These are phyloP conservation scores for Baorangia bicolor DNA, from an alignment of 768 basidiomycete genomes.

Conservation along the genomic window DNA sequence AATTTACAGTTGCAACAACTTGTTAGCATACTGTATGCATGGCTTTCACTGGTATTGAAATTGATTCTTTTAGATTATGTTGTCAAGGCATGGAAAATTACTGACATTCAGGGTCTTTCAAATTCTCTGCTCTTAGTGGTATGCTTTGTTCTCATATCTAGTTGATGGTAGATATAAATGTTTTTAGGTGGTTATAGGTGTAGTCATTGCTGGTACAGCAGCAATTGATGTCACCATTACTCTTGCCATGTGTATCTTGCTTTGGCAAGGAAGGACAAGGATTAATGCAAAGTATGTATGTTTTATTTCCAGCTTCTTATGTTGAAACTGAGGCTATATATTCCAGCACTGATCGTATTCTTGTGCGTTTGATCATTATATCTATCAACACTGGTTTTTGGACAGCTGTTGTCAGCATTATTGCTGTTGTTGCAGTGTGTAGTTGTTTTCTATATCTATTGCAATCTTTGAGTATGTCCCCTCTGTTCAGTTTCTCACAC, in stretches of 20 bases:
- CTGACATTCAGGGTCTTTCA: neutral
- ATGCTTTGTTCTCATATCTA: too few species aligned
- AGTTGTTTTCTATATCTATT: too few species aligned
- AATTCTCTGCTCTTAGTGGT: too few species aligned
- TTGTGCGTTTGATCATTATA: neutral
- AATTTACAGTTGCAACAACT: neutral
- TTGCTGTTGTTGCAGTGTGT: neutral
- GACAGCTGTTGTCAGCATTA: neutral
- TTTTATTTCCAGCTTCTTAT: neutral
- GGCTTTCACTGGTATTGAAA: neutral
- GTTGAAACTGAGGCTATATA: neutral
- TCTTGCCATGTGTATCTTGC: neutral
- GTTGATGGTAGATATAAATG: too few species aligned
- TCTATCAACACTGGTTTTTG: neutral
- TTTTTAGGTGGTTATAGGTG: neutral
- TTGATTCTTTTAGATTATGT: neutral
- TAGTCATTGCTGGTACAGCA: neutral
- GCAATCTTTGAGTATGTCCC: too few species aligned
- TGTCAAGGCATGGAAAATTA: neutral
- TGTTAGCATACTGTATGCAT: neutral
- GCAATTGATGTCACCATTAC: neutral
- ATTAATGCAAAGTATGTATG: neutral
- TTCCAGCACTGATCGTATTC: neutral
- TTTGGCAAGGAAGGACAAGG: neutral
- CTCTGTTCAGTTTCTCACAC: too few species aligned